Evolutionary conservation across 805 yeast genomes (phyloP), one percentile per base, ranked within the genome.

Genomic region (Zygoascus biomembranicola): DNA sequence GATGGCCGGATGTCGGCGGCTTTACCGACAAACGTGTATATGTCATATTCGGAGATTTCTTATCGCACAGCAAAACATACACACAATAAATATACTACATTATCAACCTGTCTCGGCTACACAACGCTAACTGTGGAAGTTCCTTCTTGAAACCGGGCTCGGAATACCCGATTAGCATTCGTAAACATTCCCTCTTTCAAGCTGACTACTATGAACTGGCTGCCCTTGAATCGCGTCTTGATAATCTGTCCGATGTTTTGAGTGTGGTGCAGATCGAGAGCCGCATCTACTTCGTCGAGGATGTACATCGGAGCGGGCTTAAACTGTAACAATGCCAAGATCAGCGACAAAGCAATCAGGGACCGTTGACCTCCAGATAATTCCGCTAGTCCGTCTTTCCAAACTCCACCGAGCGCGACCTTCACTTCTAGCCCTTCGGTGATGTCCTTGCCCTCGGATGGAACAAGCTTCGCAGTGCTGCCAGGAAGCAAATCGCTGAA

Each of bases 281-380:
- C 99, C 1, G 99, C 99, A 72, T 94, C 99, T 41, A 94, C 97
- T 71, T 94, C 99, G 70, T 94, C 99, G 54, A 94, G 73, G 61
- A 94, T 92, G 65, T 94, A 94, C 96, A 94, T 87, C 8, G 99
- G 99, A 1, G 99, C 99, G 5, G 99, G 99, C 67, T 90, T 88
- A 74, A 87, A 92, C 68, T 90, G 96, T 49, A 94, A 73, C 56
- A 94, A 74, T 0, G 98, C 96, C 81, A 92, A 78, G 61, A 94
- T 94, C 61, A 92, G 74, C 2, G 98, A 87, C 53, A 94, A 73
- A 0, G 99, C 99, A 58, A 92, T 87, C 58, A 95, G 78, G 1
- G 98, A 94, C 60, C 98, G 73, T 69, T 94, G 99, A 18, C 99
- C 99, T 53, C 99, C 99, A 6, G 96, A 87, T 46, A 94, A 75